phyloP scores from a whole-genome alignment of 2,329 filamentous ascomycete species.

The Septoria linicola region DNA sequence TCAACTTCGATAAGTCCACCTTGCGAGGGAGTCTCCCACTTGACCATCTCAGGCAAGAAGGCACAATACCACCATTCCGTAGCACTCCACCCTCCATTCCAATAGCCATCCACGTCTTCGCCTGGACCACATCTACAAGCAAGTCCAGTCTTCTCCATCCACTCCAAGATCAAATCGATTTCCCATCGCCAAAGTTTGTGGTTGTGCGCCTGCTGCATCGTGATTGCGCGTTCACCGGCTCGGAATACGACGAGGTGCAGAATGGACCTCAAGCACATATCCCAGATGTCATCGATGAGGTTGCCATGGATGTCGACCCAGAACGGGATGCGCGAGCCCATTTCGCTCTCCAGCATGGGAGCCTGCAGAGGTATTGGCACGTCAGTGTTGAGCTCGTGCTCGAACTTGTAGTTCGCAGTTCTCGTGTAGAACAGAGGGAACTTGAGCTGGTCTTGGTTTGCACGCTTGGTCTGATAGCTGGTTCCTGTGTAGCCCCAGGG shows the following conservation, averaged over 20 bases:
- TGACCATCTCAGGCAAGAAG: conserved; percentile 31
- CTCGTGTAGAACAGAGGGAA: conserved; percentile 63
- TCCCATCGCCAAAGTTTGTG: conserved; percentile 64
- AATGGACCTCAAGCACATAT: conserved; percentile 61
- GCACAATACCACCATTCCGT: conserved; percentile 69
- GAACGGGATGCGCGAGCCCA: conserved; percentile 55
- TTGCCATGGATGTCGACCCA: conserved; percentile 70
- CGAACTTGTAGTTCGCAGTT: conserved; percentile 58
- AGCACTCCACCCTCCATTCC: conserved; percentile 45
- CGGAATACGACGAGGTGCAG: conserved; percentile 63
- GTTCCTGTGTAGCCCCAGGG: conserved; percentile 70
- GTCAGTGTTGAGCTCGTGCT: conserved; percentile 50
- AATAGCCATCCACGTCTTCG: conserved; percentile 36
- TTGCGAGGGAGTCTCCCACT: conserved; percentile 25
- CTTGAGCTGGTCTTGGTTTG: conserved; percentile 64
- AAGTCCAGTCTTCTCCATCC: conserved; percentile 57
- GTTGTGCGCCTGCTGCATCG: conserved; percentile 56
- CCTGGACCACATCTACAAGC: conserved; percentile 45
- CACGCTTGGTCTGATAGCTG: conserved; percentile 69
- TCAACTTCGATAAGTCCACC: conserved; percentile 3
- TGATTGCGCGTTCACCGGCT: conserved; percentile 55
- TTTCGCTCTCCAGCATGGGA: conserved; percentile 20
- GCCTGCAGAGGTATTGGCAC: conserved; percentile 36
- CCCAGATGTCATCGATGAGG: conserved; percentile 61
- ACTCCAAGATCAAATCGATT: conserved; percentile 57